Evolutionary conservation across 1,284 basidiomycete genomes (phyloP).

Genomic region (Schizophyllum amplum): DNA sequence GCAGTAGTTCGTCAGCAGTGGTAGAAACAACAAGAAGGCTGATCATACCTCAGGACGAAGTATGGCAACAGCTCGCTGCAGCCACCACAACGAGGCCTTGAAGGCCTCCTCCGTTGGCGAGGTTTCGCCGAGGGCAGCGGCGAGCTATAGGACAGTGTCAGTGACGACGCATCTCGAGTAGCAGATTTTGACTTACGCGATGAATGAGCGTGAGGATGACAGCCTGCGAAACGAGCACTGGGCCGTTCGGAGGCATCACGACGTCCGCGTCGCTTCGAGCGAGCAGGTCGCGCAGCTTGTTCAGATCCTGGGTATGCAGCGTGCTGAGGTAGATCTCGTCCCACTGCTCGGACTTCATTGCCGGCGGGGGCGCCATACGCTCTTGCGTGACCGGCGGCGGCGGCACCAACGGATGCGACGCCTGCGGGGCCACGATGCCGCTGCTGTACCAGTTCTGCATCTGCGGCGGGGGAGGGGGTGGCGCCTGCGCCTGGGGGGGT

Average conservation of each 20-base stretch:
- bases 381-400: conserved; percentile 36
- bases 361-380: conserved; percentile 34
- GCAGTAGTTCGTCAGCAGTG: conserved; percentile 8
- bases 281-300: conserved; percentile 66
- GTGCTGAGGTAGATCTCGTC: conserved; percentile 72
- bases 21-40: neutral
- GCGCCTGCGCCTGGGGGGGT: conserved; percentile 24
- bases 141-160: conserved; percentile 38
- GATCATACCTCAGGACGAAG: conserved; percentile 61
- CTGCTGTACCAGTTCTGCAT: conserved; percentile 54
- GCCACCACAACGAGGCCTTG: conserved; percentile 76
- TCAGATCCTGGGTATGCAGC: conserved; percentile 60
- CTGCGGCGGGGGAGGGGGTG: conserved; percentile 28
- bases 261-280: conserved; percentile 66
- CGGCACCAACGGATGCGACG: conserved; percentile 63
- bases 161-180: conserved; percentile 3
- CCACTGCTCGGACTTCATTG: conserved; percentile 63
- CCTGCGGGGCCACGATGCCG: conserved; percentile 63
- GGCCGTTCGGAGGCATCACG: conserved; percentile 66
- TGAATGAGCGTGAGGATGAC: conserved; percentile 75
- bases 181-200: conserved; percentile 41
- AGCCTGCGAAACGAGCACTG: conserved; percentile 66
- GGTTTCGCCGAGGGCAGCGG: conserved; percentile 62
- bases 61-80: conserved; percentile 61
- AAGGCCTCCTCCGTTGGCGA: conserved; percentile 70